Evolutionary conservation across 441 rosid species (phyloP).

Genomic region (Mallotus repandus): DNA sequence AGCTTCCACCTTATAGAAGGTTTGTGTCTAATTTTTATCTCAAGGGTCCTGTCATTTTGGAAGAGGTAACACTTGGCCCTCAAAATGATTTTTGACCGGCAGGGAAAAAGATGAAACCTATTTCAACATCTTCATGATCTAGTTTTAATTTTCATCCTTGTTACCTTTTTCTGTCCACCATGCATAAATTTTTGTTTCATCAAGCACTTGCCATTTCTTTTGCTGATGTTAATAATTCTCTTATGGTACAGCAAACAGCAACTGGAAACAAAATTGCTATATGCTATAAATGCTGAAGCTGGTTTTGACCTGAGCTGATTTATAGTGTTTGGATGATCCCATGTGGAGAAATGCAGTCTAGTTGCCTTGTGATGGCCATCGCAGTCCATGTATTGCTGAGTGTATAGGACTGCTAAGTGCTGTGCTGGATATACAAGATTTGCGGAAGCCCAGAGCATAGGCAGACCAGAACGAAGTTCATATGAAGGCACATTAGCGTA

Average conservation of each 20-base stretch:
- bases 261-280: constrained; percentile 74
- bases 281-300: constrained; percentile 93
- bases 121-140: neutral
- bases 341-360: neutral
- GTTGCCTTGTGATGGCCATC: neutral
- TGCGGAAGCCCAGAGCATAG: neutral
- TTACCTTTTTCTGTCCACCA: neutral
- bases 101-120: neutral
- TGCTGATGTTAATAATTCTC: neutral
- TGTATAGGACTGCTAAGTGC: neutral
- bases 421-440: neutral
- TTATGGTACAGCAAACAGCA: constrained; percentile 78
- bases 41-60: neutral
- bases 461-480: neutral
- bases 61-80: neutral
- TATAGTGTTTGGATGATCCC: neutral
- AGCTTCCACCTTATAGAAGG: constrained; percentile 99
- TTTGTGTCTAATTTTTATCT: constrained; percentile 31
- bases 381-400: neutral
- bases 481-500: neutral
- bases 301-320: constrained; percentile 96
- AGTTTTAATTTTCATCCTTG: neutral
- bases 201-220: neutral
- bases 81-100: neutral
- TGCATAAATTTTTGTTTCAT: neutral